Evolutionary conservation across 192 early-diverging fungal genomes (phyloP), one percentile per base, ranked within the genome.

Genomic region (Backusella mclennaniae): DNA sequence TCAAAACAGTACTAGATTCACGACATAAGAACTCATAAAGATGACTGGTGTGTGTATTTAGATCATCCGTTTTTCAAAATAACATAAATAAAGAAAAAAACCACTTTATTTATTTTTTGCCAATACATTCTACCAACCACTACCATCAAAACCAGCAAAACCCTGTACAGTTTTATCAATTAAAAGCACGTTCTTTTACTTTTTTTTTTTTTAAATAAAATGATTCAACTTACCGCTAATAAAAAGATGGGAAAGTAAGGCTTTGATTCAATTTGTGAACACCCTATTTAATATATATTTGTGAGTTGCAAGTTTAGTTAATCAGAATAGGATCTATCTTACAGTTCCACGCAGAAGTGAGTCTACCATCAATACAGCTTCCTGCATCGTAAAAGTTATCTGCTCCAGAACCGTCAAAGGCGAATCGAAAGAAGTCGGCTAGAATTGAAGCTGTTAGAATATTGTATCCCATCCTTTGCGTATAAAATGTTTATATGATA

Each of bases 391-490:
- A 95, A 77, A 94, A 94, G 81, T 94, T 94, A 80, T 94, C 92
- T 0, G 95, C 95, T 4, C 98, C 98, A 53, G 95, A 96, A 0
- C 98, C 98, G 82, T 99, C 97, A 85, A 99, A 99, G 0, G 93
- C 98, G 73, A 92, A 91, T 29, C 93, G 86, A 91, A 99, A 99
- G 80, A 99, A 99, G 73, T 99, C 97, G 0, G 88, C 89, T 77
- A 96, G 0, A 17, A 31, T 42, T 71, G 35, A 39, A 46, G 69
- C 17, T 71, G 56, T 52, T 68, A 29, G 21, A 42, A 38, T 23
- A 14, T 6, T n/a, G 17, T 21, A 69, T 36, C 19, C 14, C 21
- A 0, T 23, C 72, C 15, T 15, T 63, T 26, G 6, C 5, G 21
- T 41, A 67, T 14, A 68, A 14, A 33, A 6, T n/a, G 12, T 42